A percentile compares a stretch with the other conserved stretches of the same genome.
Evolutionary conservation across 495 filamentous ascomycete genomes (phyloP).

Genomic region (Clavariopsis aquatica): DNA sequence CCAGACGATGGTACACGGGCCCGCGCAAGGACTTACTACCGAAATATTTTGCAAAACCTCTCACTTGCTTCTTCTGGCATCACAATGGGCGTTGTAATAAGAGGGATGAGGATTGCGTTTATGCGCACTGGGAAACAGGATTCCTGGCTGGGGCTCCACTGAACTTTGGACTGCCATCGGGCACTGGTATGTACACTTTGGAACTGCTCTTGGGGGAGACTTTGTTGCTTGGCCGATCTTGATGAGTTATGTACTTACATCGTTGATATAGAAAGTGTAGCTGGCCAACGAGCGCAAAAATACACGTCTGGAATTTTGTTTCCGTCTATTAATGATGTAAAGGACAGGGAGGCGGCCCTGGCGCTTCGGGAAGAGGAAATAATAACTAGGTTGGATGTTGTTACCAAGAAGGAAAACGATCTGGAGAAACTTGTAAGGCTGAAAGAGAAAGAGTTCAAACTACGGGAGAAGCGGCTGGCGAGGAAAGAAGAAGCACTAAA

Average conservation of each 20-base stretch:
- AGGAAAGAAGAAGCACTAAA: slow-evolving; percentile 4
- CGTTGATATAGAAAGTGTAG: background rate
- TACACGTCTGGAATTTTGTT: background rate
- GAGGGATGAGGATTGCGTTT: slow-evolving; percentile 12
- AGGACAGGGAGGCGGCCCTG: background rate
- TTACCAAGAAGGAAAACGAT: background rate
- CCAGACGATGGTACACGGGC: background rate
- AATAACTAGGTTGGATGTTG: background rate
- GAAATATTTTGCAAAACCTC: background rate
- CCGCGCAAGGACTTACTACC: background rate
- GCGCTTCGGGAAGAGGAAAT: background rate
- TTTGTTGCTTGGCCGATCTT: background rate
- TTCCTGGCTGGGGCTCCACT: slow-evolving; percentile 6
- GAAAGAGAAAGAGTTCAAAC: background rate
- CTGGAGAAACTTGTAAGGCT: background rate
- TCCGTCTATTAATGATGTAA: background rate
- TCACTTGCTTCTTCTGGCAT: slow-evolving; percentile 18
- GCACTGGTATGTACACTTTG: slow-evolving; percentile 2
- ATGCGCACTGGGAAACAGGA: slow-evolving; percentile 11
- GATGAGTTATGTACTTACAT: background rate
- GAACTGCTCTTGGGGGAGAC: background rate
- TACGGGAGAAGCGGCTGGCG: background rate
- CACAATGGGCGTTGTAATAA: slow-evolving; percentile 8
- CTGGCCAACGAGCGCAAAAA: background rate
- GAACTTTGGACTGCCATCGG: background rate